Evolutionary conservation across 2,329 filamentous ascomycete genomes (phyloP).

Genomic region (Xylaria multiplex): DNA sequence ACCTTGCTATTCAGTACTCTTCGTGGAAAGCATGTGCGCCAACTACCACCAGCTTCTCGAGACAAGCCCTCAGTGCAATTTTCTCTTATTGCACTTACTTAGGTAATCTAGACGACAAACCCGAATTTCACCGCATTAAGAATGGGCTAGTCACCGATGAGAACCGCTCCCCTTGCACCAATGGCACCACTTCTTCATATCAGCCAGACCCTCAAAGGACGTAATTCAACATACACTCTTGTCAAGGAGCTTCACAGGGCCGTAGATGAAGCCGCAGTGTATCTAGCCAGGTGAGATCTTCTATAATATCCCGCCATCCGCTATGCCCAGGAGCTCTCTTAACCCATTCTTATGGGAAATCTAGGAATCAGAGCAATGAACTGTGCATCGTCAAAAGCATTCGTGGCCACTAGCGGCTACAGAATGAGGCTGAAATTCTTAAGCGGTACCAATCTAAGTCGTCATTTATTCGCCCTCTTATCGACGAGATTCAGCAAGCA

Average conservation of each 20-base stretch:
- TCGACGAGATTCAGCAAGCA: slow-evolving; percentile 42
- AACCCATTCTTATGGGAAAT: slow-evolving; percentile 9
- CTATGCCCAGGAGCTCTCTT: slow-evolving; percentile 19
- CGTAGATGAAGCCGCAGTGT: slow-evolving; percentile 42
- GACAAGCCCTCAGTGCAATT: too few relatives aligned
- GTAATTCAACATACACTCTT: slow-evolving; percentile 40
- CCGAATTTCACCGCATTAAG: background rate
- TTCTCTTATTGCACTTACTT: too few relatives aligned
- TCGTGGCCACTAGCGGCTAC: slow-evolving; percentile 40
- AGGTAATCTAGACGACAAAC: too few relatives aligned
- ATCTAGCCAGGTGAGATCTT: slow-evolving; percentile 40
- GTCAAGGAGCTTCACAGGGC: slow-evolving; percentile 42
- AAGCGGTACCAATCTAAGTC: slow-evolving; percentile 40
- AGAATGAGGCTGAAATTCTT: slow-evolving; percentile 46
- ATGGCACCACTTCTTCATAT: slow-evolving; percentile 36
- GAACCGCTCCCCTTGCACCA: slow-evolving; percentile 17
- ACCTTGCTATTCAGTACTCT: too few relatives aligned
- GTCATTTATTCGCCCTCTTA: slow-evolving; percentile 40
- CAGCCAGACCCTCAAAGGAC: slow-evolving; percentile 38
- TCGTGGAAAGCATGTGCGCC: too few relatives aligned
- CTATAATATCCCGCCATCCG: slow-evolving; percentile 1
- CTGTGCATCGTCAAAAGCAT: slow-evolving; percentile 43
- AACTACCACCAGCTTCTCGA: too few relatives aligned
- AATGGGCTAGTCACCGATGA: slow-evolving; percentile 17
- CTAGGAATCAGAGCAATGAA: slow-evolving; percentile 37